A percentile compares a stretch with the other conserved stretches of the same genome.
These are phyloP conservation scores for Cochlearia excelsa DNA, from an alignment of 345 rosid genomes.

Conservation along the genomic window DNA sequence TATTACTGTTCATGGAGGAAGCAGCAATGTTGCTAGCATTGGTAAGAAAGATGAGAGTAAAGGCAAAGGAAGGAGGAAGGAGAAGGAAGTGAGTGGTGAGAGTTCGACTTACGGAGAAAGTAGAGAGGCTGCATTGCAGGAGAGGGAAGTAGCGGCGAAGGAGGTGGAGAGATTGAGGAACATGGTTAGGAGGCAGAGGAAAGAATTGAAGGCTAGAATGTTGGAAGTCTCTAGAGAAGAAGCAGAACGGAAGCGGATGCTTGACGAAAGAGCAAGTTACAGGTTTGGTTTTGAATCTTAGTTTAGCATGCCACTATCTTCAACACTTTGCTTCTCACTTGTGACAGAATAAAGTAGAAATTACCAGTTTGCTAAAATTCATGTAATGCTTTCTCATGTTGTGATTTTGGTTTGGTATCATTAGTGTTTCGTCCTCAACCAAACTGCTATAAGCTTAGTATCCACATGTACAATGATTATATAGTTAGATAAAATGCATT, in stretches of 20 bases:
- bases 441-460: neutral
- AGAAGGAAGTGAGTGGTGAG: conserved; percentile 41
- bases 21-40: conserved; percentile 26
- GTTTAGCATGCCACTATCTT: neutral
- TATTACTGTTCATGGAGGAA: conserved; percentile 68
- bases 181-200: conserved; percentile 70
- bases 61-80: conserved; percentile 56
- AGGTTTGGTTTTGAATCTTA: conserved; percentile 43
- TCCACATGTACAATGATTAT: neutral
- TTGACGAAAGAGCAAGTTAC: conserved; percentile 79
- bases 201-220: conserved; percentile 85
- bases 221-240: conserved; percentile 87
- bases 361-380: neutral
- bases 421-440: conserved; percentile 5
- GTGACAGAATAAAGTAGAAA: neutral
- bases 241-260: conserved; percentile 91
- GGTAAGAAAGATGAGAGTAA: conserved; percentile 53
- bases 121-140: conserved; percentile 65
- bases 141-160: conserved; percentile 66
- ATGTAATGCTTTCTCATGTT: neutral
- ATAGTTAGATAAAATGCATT: neutral
- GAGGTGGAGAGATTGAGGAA: conserved; percentile 83
- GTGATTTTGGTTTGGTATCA: neutral
- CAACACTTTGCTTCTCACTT: neutral
- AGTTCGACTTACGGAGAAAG: conserved; percentile 44